Evolutionary conservation across 108 stramenopile genomes (phyloP), one percentile per base, ranked within the genome.

Genomic region (Craspedostauros australis): DNA sequence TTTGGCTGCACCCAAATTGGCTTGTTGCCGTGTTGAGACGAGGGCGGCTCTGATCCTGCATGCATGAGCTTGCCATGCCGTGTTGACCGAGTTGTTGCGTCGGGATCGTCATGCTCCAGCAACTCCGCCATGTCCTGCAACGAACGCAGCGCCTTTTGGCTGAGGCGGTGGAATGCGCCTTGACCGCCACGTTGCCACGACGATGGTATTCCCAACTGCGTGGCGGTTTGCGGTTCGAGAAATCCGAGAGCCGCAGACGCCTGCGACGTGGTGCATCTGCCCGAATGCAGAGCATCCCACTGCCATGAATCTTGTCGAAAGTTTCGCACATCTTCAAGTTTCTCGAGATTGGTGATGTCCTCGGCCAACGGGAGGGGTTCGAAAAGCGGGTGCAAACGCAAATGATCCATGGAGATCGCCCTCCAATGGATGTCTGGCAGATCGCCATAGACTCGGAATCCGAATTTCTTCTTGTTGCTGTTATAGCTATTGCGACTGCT

Each of bases 251-350:
- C 90, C 7, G 86, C 80, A 0, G 79, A 77, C 24, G 81, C 66
- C 43, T 91, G 90, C 12, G 79, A 81, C 1, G 90, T 91, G 15
- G 90, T 91, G 64, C 83, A 85, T 46, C 90, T 56, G 11, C 90
- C 90, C 24, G 46, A 45, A 70, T 91, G 90, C 32, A 91, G 40
- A 36, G 77, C 77, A 66, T 87, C 84, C 90, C 90, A 91, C 50
- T 91, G 90, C 90, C 90, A 91, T 3, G 80, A 82, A 21, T 86
- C 90, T 66, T 91, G 90, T 9, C 86, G 90, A 72, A 91, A 87
- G 2, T 60, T 45, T 0, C 81, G 74, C 0, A 74, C 85, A 50
- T 91, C 83, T 59, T 87, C 85, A 23, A 80, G 46, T 14, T 60
- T 54, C 14, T 72, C 66, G 1, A 91, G 27, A 8, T 30, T 2